phyloP scores from a whole-genome alignment of 768 basidiomycete species.

The Dioszegia hungarica region DNA sequence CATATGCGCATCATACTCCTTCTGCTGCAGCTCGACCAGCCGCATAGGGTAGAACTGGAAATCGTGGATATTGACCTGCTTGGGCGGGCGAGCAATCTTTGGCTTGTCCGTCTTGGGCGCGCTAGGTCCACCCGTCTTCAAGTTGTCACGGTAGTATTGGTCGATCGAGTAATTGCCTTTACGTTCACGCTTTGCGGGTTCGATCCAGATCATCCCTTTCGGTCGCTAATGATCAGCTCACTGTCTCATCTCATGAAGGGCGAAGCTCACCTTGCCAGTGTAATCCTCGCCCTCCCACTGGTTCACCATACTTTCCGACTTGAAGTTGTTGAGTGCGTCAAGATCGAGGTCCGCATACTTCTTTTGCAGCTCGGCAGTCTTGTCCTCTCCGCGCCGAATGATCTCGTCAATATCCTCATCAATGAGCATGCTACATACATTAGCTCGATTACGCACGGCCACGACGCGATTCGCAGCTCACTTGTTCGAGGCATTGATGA shows the following conservation, averaged over 20 bases:
- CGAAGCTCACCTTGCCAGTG: conserved; percentile 56
- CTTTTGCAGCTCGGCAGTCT: conserved; percentile 77
- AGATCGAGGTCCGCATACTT: conserved; percentile 91
- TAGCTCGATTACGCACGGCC: conserved; percentile 6
- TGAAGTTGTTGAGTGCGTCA: conserved; percentile 95
- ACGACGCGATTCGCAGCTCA: too few relatives aligned
- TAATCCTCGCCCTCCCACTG: conserved; percentile 98
- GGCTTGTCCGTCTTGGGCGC: conserved; percentile 66
- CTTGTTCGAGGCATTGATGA: conserved; percentile 76
- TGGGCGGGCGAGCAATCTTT: conserved; percentile 77
- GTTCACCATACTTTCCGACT: conserved; percentile 76
- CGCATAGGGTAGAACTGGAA: conserved; percentile 93
- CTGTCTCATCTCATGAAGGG: not conserved
- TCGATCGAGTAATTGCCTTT: conserved; percentile 85
- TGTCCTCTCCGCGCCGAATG: conserved; percentile 83
- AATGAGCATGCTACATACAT: conserved; percentile 58
- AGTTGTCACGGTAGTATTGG: conserved; percentile 87
- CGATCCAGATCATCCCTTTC: conserved; percentile 54
- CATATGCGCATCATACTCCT: conserved; percentile 57
- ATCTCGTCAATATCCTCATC: conserved; percentile 92
- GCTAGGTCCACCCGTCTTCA: conserved; percentile 63
- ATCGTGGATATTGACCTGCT: conserved; percentile 81
- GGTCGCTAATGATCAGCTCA: conserved; percentile 19
- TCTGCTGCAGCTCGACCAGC: conserved; percentile 74
- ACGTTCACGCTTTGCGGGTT: conserved; percentile 88